phyloP scores from a whole-genome alignment of 2,329 filamentous ascomycete genomes.

The Penicillium nordicum region DNA sequence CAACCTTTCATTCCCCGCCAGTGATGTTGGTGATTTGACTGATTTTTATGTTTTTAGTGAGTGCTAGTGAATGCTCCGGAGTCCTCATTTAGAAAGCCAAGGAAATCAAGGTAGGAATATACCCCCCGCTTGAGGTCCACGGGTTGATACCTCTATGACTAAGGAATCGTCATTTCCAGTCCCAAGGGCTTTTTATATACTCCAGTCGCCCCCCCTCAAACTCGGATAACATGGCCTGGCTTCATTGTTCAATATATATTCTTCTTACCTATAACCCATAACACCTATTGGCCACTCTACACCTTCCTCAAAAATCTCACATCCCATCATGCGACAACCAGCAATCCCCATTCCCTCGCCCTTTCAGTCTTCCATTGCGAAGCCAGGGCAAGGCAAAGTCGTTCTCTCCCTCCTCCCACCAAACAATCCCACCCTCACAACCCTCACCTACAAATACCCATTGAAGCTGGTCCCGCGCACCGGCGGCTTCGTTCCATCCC shows the following conservation, averaged over 20 bases:
- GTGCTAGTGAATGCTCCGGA: not conserved
- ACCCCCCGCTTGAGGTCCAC: conserved; percentile 11
- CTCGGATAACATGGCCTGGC: not conserved
- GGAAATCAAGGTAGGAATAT: conserved; percentile 6
- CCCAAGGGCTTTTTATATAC: not conserved
- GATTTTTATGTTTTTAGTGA: too few relatives aligned
- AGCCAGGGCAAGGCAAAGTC: conserved; percentile 74
- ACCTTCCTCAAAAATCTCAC: not conserved
- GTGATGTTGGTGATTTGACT: not conserved
- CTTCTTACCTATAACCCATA: not conserved
- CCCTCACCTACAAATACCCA: conserved; percentile 85
- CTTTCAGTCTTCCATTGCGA: conserved; percentile 69
- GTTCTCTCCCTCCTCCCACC: conserved; percentile 70
- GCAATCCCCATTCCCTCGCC: conserved; percentile 56
- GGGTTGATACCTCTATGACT: conserved; percentile 6
- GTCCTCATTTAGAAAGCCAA: not conserved
- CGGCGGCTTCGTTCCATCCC: conserved; percentile 58
- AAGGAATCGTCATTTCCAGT: conserved; percentile 8
- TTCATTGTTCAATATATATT: not conserved
- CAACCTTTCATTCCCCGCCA: not conserved
- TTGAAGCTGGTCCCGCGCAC: conserved; percentile 86
- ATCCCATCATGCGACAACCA: conserved; percentile 22
- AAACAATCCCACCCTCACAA: conserved; percentile 66
- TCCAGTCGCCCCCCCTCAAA: conserved; percentile 6
- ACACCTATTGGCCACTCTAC: not conserved